These are phyloP conservation scores for Chlorella sp. DNA, from an alignment of 139 green algal species.

Conservation along the genomic window DNA sequence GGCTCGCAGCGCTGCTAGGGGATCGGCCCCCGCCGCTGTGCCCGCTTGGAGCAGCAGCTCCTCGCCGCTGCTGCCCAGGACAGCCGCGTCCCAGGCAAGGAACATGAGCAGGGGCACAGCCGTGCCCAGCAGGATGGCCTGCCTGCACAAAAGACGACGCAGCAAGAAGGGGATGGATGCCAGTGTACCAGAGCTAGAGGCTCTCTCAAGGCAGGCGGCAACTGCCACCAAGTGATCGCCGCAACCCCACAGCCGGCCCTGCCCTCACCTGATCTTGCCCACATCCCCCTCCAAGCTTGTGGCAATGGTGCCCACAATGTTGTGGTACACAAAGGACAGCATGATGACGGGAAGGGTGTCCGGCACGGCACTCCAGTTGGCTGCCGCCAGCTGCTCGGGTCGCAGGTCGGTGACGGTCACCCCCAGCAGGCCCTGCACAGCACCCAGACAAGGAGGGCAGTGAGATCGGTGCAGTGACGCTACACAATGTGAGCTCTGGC, in stretches of 20 bases:
- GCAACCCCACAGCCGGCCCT: background rate
- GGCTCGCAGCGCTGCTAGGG: slow-evolving; percentile 12
- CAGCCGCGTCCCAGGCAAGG: slow-evolving; percentile 79
- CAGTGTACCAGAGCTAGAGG: too few relatives aligned
- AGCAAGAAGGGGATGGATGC: too few relatives aligned
- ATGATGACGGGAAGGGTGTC: slow-evolving; percentile 76
- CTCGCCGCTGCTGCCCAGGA: slow-evolving; percentile 66
- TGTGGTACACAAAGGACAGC: slow-evolving; percentile 83
- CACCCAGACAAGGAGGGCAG: background rate
- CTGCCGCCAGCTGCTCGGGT: slow-evolving; percentile 34
- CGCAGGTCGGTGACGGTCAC: slow-evolving; percentile 46
- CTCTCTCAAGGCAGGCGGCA: too few relatives aligned
- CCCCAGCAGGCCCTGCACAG: slow-evolving; percentile 51
- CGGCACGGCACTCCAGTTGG: slow-evolving; percentile 70
- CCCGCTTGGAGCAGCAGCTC: background rate
- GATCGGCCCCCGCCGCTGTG: background rate
- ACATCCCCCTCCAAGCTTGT: slow-evolving; percentile 59
- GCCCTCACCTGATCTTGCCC: slow-evolving; percentile 51
- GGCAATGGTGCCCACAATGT: slow-evolving; percentile 71
- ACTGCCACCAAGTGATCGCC: too few relatives aligned
- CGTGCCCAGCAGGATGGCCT: slow-evolving; percentile 63
- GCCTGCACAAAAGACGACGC: too few relatives aligned
- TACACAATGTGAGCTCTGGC: too few relatives aligned
- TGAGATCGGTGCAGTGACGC: too few relatives aligned
- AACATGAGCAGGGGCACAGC: slow-evolving; percentile 84